Percentiles rank a stretch among this genome's conserved stretches.
phyloP scores from a whole-genome alignment of 179 eudicot genomes.

The Gypsophila paniculata region DNA sequence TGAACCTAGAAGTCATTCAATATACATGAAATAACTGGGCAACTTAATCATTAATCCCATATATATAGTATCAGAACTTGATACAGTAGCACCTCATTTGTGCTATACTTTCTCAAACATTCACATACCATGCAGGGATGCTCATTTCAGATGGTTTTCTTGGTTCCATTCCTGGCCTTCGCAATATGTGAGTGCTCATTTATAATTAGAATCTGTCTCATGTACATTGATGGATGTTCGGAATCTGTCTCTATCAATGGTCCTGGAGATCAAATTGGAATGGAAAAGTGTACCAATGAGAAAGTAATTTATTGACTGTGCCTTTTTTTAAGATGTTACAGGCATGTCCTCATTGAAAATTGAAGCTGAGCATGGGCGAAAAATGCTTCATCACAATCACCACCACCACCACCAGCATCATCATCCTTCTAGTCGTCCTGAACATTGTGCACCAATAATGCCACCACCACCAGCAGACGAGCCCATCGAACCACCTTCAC shows the following conservation, averaged over 20 bases:
- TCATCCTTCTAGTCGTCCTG: background rate
- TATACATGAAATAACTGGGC: background rate
- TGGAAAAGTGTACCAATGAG: background rate
- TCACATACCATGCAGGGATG: constrained; percentile 4
- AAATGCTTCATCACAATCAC: background rate
- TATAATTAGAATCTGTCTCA: background rate
- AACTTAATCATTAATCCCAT: background rate
- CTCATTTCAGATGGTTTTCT: background rate
- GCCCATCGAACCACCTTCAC: background rate
- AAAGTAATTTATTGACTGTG: background rate
- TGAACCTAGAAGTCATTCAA: background rate
- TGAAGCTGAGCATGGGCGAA: constrained; percentile 5
- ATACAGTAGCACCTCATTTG: background rate
- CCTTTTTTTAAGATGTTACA: no score
- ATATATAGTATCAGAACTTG: background rate
- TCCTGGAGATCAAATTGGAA: background rate
- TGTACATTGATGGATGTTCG: background rate
- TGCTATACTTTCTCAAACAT: background rate
- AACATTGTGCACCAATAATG: constrained; percentile 4
- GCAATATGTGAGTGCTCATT: constrained; percentile 7
- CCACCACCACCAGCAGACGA: background rate
- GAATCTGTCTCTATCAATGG: background rate
- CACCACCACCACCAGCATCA: constrained; percentile 1
- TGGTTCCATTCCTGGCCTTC: background rate
- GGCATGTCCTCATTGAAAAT: background rate